A percentile compares a stretch with the other conserved stretches of the same genome.
These are phyloP conservation scores for Boletellus sp. DNA, from an alignment of 1,284 basidiomycete genomes.

Conservation along the genomic window DNA sequence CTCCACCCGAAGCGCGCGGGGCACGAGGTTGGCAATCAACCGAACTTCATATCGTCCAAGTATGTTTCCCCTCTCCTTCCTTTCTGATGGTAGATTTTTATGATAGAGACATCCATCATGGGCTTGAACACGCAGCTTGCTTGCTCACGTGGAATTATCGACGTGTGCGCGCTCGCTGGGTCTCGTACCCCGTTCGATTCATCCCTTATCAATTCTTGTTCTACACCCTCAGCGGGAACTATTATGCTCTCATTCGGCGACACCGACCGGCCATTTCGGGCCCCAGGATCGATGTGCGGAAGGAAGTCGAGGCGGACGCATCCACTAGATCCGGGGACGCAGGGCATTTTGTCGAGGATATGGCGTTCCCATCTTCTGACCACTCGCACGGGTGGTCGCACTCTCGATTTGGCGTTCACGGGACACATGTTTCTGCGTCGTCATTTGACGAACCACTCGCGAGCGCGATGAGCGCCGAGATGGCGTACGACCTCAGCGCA, in stretches of 20 bases:
- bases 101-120: not conserved
- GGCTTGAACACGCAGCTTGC: constrained; percentile 43
- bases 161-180: constrained; percentile 58
- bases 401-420: not conserved
- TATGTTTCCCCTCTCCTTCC: constrained; percentile 7
- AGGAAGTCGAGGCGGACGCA: constrained; percentile 64
- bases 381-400: constrained; percentile 13
- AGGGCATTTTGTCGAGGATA: constrained; percentile 51
- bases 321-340: constrained; percentile 33
- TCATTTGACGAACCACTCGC: constrained; percentile 79
- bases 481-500: constrained; percentile 51
- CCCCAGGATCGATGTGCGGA: constrained; percentile 64
- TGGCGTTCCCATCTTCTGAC: constrained; percentile 33
- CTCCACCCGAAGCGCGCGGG: constrained; percentile 40
- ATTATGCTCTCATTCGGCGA: constrained; percentile 71
- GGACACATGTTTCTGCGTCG: constrained; percentile 29
- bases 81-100: not conserved
- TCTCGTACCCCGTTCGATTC: constrained; percentile 69
- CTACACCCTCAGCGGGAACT: constrained; percentile 71
- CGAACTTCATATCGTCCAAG: constrained; percentile 15
- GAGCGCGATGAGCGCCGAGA: constrained; percentile 63
- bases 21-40: constrained; percentile 12
- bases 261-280: constrained; percentile 62
- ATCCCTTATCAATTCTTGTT: constrained; percentile 79
- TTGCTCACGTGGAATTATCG: constrained; percentile 77